phyloP scores from a whole-genome alignment of 352 stramenopile species.

The Salisapilia sapeloensis region DNA sequence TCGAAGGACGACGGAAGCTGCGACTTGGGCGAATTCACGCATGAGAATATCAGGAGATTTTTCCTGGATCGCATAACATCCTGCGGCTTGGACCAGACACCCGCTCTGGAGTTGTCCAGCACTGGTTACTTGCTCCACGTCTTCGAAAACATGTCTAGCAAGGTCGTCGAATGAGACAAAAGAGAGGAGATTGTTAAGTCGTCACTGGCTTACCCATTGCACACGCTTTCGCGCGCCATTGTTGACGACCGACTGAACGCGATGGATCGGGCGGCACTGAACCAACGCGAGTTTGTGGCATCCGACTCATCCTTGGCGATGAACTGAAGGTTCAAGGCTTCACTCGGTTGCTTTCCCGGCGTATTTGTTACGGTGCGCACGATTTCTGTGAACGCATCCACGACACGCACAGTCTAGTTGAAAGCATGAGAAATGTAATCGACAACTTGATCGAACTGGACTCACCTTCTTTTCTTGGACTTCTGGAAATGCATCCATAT shows the following conservation, averaged over 20 bases:
- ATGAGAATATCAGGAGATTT: conserved; percentile 22
- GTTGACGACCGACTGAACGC: conserved; percentile 15
- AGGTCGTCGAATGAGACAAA: not conserved
- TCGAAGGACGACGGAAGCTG: conserved; percentile 46
- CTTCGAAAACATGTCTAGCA: conserved; percentile 31
- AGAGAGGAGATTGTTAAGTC: not conserved
- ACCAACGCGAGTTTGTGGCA: conserved; percentile 26
- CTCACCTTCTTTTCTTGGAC: conserved; percentile 26
- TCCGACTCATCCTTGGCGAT: conserved; percentile 17
- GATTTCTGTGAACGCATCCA: conserved; percentile 32
- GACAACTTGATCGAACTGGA: not conserved
- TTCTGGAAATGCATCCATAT: conserved; percentile 47
- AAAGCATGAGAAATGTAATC: not conserved
- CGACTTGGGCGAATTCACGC: conserved; percentile 35
- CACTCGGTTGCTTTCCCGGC: conserved; percentile 22
- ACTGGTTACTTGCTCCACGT: conserved; percentile 12
- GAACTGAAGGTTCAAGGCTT: conserved; percentile 28
- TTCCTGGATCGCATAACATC: conserved; percentile 31
- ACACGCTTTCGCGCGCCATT: conserved; percentile 37
- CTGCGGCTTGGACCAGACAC: conserved; percentile 29
- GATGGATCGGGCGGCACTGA: conserved; percentile 30
- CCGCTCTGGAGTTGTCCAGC: conserved; percentile 23
- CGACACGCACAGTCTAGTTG: conserved; percentile 10
- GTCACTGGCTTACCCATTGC: conserved; percentile 17
- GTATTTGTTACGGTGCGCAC: conserved; percentile 33